Conservation (phyloP, 129 eudicot species). For the Gnaphalium uliginosum region DNA sequence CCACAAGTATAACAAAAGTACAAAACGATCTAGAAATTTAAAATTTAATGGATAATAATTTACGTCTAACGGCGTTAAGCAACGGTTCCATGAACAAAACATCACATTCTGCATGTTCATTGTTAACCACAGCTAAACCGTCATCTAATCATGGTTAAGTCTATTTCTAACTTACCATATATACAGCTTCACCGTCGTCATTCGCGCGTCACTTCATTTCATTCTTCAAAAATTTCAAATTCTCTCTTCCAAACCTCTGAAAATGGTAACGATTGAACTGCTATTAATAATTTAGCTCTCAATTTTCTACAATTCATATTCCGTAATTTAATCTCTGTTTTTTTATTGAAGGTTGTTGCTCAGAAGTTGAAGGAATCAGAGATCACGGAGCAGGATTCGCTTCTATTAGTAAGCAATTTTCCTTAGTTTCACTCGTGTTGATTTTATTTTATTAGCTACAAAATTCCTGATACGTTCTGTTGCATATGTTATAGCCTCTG, state of each 20-base stretch:
- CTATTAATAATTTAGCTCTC: background rate
- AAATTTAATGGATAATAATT: background rate
- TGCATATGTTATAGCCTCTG: background rate
- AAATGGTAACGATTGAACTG: conserved; percentile 33
- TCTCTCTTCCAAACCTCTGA: conserved; percentile 14
- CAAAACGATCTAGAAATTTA: background rate
- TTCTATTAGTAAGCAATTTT: conserved; percentile 60
- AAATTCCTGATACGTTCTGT: conserved; percentile 15
- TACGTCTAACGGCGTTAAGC: background rate
- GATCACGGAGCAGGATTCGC: conserved; percentile 97
- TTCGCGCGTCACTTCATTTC: conserved; percentile 36
- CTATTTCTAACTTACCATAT: background rate
- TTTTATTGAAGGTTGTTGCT: conserved; percentile 65
- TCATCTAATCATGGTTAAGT: background rate
- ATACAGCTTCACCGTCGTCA: background rate
- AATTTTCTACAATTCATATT: conserved; percentile 1
- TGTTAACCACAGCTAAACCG: background rate
- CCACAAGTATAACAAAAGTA: too few relatives aligned
- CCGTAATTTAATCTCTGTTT: conserved; percentile 19
- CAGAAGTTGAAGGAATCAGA: conserved; percentile 94
- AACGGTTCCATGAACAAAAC: background rate
- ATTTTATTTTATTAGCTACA: conserved; percentile 2
- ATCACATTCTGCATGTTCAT: background rate
- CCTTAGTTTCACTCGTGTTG: background rate
- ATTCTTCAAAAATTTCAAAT: conserved; percentile 21